Base-by-base conservation (phyloP, 1,284 basidiomycete species). In the Tetrapyrgos nigripes region DNA sequence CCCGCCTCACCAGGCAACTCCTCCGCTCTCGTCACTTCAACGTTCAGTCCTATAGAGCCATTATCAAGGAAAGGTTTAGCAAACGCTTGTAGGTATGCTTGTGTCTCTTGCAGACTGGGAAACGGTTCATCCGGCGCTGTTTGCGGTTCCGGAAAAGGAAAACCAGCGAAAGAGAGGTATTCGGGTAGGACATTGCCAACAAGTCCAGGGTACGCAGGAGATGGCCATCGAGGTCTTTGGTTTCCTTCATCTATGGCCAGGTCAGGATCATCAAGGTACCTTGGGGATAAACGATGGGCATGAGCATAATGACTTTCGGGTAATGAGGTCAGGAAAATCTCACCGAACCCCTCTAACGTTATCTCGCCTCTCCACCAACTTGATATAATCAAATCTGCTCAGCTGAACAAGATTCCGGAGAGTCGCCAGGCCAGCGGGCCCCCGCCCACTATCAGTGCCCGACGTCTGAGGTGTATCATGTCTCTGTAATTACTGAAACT, bases 151-250 rank as follows among this genome's bases (percentile, higher is more conserved):
- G 73, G 69, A 5, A 79, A 79, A 4, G 74, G 73, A 33, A 58
- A 50, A 10, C 64, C 67, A 5, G 79, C 78, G 64, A 79, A 80
- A 3, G 76, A 76, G 8, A 82, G 69, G 55, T 75, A 81, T 47
- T 80, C 74, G 2, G 81, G 79, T 4, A 82, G 69, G 47, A 82
- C 78, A 55, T 83, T 83, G 24, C 82, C 80, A 44, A 83, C 73
- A 45, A 83, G 64, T 11, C 69, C 76, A 11, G 74, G 37, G 31
- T 49, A 49, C 14, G 48, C 48, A 3, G 48, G 48, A 14, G 48
- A 49, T 28, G 48, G 27, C 48, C 48, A 49, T 6, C 46, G 46
- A 3, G 14, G 24, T 13, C 47, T 49, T 29, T 23, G 48, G 19
- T 28, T 31, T 29, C 3, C 26, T 17, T 17, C 19, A 11, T 40